These are phyloP conservation scores for Auricularia sp. DNA, from an alignment of 768 basidiomycete genomes.

Conservation along the genomic window DNA sequence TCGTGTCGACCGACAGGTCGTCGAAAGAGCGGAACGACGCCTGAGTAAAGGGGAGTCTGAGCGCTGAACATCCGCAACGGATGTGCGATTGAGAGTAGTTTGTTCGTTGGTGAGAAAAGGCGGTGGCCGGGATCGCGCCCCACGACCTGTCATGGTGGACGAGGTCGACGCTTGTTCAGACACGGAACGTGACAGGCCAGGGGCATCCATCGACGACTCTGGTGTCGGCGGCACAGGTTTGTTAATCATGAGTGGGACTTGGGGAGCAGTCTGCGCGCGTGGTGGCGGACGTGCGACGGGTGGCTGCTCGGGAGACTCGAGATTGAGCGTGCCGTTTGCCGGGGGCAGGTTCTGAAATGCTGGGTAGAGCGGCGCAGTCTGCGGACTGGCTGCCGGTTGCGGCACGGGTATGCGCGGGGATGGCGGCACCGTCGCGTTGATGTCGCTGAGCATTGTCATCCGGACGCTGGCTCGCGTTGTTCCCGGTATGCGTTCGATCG, in stretches of 20 bases:
- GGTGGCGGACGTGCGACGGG: constrained; percentile 18
- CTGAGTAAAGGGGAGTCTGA: neutral
- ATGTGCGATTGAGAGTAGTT: constrained; percentile 7
- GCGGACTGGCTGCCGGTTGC: constrained; percentile 14
- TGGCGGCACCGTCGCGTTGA: neutral
- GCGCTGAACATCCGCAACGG: constrained; percentile 1
- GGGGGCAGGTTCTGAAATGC: constrained; percentile 1
- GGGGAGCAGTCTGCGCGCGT: neutral
- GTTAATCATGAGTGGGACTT: constrained; percentile 18
- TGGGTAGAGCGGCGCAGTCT: constrained; percentile 5
- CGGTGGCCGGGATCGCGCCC: constrained; percentile 8
- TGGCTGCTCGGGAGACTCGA: constrained; percentile 3
- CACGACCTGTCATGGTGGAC: constrained; percentile 5
- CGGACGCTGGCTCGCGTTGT: neutral
- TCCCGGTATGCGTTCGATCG: neutral
- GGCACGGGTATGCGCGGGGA: neutral
- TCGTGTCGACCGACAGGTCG: neutral
- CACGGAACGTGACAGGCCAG: neutral
- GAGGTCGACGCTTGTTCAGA: neutral
- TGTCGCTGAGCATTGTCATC: neutral
- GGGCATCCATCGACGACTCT: neutral
- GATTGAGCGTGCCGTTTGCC: neutral
- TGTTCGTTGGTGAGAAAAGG: constrained; percentile 6
- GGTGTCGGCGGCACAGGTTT: constrained; percentile 29
- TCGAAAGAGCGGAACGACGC: neutral